Conservation (phyloP, 331 rosid species). For the Telfairia occidentalis region DNA sequence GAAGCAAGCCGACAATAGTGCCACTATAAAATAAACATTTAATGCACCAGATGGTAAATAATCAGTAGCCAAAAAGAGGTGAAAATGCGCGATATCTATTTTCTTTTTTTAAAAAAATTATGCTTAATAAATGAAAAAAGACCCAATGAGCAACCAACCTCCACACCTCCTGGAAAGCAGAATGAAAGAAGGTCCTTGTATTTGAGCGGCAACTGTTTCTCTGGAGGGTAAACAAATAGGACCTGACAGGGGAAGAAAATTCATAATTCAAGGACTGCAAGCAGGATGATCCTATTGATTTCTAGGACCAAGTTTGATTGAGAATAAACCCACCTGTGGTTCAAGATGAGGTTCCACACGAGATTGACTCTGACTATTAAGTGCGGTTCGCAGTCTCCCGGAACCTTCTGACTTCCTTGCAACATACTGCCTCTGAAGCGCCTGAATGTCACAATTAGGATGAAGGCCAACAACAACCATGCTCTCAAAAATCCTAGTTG, state of each 20-base stretch:
- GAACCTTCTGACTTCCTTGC: conserved; percentile 59
- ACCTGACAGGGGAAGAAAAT: conserved; percentile 8
- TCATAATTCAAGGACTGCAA: background rate
- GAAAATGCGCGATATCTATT: background rate
- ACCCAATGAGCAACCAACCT: conserved; percentile 4
- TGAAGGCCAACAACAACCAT: conserved; percentile 92
- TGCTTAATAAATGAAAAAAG: background rate
- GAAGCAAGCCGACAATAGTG: background rate
- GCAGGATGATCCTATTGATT: background rate
- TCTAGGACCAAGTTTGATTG: background rate
- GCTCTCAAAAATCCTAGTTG: conserved; percentile 82
- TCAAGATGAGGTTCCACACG: conserved; percentile 20
- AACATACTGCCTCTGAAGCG: conserved; percentile 63
- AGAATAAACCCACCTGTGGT: conserved; percentile 16
- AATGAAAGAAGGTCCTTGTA: conserved; percentile 22
- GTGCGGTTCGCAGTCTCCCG: conserved; percentile 62
- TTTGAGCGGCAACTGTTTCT: conserved; percentile 12
- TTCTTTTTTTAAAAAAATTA: background rate
- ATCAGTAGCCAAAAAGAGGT: background rate
- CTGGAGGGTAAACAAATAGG: conserved; percentile 19
- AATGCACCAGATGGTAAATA: background rate
- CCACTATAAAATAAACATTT: background rate
- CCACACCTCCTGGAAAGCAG: conserved; percentile 25
- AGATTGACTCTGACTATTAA: conserved; percentile 24
- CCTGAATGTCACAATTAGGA: conserved; percentile 83